Evolutionary conservation across 2,329 filamentous ascomycete genomes (phyloP).

Genomic region (Claviceps quebecensis): DNA sequence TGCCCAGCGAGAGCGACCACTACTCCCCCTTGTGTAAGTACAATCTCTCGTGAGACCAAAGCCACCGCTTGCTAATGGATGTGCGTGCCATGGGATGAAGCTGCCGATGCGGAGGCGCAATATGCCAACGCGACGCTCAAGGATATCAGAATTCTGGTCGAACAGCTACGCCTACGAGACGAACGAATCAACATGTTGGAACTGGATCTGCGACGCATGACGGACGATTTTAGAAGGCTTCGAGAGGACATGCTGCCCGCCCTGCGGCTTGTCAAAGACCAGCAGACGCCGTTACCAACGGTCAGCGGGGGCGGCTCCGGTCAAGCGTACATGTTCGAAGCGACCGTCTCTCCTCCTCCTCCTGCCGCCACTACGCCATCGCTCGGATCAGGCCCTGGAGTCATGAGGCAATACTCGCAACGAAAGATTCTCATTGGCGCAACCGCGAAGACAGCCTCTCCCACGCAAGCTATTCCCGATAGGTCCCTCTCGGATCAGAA

Average conservation of each 20-base stretch:
- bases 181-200: slow-evolving; percentile 78
- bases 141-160: slow-evolving; percentile 81
- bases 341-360: slow-evolving; percentile 38
- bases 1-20: slow-evolving; percentile 82
- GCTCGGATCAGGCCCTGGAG: slow-evolving; percentile 32
- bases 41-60: not conserved
- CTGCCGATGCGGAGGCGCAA: slow-evolving; percentile 75
- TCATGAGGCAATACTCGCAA: slow-evolving; percentile 62
- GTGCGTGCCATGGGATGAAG: slow-evolving; percentile 30
- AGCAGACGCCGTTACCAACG: slow-evolving; percentile 68
- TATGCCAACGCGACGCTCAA: slow-evolving; percentile 82
- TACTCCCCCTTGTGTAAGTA: slow-evolving; percentile 75
- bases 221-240: slow-evolving; percentile 76
- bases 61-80: slow-evolving; percentile 7
- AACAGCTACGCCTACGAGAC: slow-evolving; percentile 78
- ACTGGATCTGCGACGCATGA: slow-evolving; percentile 66
- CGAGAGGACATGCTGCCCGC: slow-evolving; percentile 86
- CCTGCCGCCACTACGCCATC: slow-evolving; percentile 44
- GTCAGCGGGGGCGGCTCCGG: slow-evolving; percentile 16
- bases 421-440: slow-evolving; percentile 60
- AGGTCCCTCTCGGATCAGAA: slow-evolving; percentile 47
- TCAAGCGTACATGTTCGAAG: slow-evolving; percentile 37
- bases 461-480: slow-evolving; percentile 59
- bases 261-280: slow-evolving; percentile 81
- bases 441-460: slow-evolving; percentile 63